Conservation (phyloP, 208 protist species). For the Wallacemonas sp. region DNA sequence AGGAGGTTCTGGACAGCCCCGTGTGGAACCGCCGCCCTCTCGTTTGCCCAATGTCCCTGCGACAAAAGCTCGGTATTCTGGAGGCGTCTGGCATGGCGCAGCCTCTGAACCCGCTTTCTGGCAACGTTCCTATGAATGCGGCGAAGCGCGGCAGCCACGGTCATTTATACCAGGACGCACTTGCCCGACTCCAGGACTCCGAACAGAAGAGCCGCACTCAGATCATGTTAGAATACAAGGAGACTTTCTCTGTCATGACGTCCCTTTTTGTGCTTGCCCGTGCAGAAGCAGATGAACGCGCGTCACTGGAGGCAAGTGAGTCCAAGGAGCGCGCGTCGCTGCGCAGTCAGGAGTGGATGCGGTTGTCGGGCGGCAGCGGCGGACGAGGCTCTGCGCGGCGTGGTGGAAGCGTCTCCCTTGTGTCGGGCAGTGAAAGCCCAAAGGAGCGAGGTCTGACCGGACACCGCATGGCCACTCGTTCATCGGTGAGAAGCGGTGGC, state of each 20-base stretch:
- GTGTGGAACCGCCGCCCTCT: constrained; percentile 84
- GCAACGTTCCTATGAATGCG: constrained; percentile 29
- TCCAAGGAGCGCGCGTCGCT: constrained; percentile 29
- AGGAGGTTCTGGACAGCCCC: constrained; percentile 74
- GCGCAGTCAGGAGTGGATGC: constrained; percentile 30
- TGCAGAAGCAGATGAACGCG: constrained; percentile 33
- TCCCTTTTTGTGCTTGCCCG: constrained; percentile 33
- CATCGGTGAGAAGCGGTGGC: constrained; percentile 38
- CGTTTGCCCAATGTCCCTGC: constrained; percentile 71
- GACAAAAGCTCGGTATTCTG: constrained; percentile 78
- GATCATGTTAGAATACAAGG: constrained; percentile 62
- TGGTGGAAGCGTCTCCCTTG: constrained; percentile 51
- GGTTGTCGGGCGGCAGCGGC: constrained; percentile 10
- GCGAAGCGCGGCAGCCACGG: constrained; percentile 4
- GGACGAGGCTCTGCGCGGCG: constrained; percentile 21
- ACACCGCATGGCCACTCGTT: constrained; percentile 24
- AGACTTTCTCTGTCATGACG: constrained; percentile 50
- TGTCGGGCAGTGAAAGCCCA: constrained; percentile 21
- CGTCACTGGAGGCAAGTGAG: constrained; percentile 39
- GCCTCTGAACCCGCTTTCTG: constrained; percentile 42
- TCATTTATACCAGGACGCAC: constrained; percentile 26
- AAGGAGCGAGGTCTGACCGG: background rate
- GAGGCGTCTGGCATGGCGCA: constrained; percentile 27
- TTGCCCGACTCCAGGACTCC: constrained; percentile 43
- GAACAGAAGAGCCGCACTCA: constrained; percentile 59